Percentiles rank a stretch among this genome's conserved stretches.
phyloP scores from a whole-genome alignment of 163 green algal genomes.

The Scenedesmus sp. region DNA sequence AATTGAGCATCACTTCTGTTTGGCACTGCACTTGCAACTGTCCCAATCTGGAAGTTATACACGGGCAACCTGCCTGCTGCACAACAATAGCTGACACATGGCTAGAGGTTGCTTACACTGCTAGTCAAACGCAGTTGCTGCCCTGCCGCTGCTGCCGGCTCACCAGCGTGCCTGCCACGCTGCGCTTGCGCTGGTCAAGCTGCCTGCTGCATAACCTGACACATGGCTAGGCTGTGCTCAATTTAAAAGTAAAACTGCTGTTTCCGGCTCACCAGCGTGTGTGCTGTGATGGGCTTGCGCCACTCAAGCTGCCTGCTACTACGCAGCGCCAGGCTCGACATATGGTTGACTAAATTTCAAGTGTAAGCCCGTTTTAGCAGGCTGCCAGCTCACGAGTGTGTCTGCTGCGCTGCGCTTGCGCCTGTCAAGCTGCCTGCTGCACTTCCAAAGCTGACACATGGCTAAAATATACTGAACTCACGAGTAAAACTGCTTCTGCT shows the following conservation, averaged over 20 bases:
- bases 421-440: not conserved
- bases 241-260: not conserved
- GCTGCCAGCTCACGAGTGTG: constrained; percentile 13
- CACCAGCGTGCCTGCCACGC: not conserved
- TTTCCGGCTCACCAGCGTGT: not conserved
- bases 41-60: not conserved
- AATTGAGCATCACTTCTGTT: not conserved
- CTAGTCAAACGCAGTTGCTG: not conserved
- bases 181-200: no score
- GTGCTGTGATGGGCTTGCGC: not conserved
- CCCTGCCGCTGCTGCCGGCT: not conserved
- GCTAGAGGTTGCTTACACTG: not conserved
- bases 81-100: no score
- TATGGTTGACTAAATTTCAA: not conserved
- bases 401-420: not conserved
- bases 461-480: not conserved
- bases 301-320: not conserved
- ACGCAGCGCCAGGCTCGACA: not conserved
- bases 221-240: not conserved
- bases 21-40: not conserved
- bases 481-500: not conserved
- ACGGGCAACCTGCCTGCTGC: no score
- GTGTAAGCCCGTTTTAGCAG: not conserved
- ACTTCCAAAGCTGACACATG: not conserved
- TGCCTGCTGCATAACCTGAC: not conserved